Evolutionary conservation across 2,329 filamentous ascomycete genomes (phyloP), one percentile per base, ranked within the genome.

Genomic region (Cercospora berteroae): DNA sequence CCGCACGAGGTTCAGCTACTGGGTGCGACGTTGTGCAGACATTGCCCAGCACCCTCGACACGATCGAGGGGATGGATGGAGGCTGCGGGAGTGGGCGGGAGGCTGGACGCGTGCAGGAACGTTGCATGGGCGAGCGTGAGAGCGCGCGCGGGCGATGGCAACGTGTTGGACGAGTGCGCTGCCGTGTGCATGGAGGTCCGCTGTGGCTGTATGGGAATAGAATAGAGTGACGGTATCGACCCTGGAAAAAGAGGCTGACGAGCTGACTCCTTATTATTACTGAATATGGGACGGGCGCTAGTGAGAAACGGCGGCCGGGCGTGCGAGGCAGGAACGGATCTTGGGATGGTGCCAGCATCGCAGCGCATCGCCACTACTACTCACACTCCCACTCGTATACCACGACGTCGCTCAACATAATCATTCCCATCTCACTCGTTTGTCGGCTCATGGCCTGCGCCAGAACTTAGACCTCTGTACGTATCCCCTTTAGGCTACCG

Each of bases 261-360:
- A 42, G 59, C 59, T 61, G 59, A 52, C 60, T 62, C 60, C 60
- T 62, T 48, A 36, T 36, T 52, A 62, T 62, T 42, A n/a, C 36
- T 42, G 36, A 42, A 42, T 42, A 42, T 42, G 36, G 36, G 36
- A 42, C 36, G 36, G 36, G 36, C 36, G 36, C 36, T 42, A 42
- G 36, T 42, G 36, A 42, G 36, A 42, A 42, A 42, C 36, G 36
- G 36, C 16, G 36, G 36, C 36, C 36, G 36, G 36, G 16, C 36
- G 36, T 42, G 36, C 36, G 36, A 42, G 36, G 36, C 36, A 42
- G 36, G 36, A 42, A 42, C 36, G 36, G 16, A 42, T 42, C 36
- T 42, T 42, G 36, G 16, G 36, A n/a, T 42, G 36, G 36, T 42
- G 36, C 36, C 36, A 42, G 36, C 36, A 42, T 42, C 36, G 36